phyloP scores from a whole-genome alignment of 441 rosid species.

The Breynia disticha region DNA sequence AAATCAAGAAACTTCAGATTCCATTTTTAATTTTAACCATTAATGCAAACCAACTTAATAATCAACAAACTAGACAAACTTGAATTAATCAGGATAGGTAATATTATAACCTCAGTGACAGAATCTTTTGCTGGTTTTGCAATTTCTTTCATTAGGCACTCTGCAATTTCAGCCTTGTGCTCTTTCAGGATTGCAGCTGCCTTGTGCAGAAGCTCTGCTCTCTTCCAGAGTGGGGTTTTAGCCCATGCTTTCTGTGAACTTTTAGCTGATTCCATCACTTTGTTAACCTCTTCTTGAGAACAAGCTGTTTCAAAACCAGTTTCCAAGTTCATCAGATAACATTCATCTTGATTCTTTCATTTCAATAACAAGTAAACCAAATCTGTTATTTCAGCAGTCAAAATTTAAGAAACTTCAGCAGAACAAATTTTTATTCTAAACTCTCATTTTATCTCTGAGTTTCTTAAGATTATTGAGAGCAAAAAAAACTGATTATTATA shows the following conservation, averaged over 20 bases:
- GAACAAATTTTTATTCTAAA: background rate
- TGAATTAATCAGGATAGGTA: background rate
- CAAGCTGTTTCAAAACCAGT: constrained; percentile 43
- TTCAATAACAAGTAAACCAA: too few relatives aligned
- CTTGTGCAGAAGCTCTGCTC: constrained; percentile 93
- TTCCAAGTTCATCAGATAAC: background rate
- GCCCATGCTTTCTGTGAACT: constrained; percentile 82
- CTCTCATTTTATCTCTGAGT: too few relatives aligned
- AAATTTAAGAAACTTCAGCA: background rate
- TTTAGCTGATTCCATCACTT: constrained; percentile 72
- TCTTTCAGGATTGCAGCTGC: constrained; percentile 84
- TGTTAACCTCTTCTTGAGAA: constrained; percentile 92
- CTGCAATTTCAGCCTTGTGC: constrained; percentile 75
- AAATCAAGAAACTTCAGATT: background rate
- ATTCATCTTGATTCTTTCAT: background rate
- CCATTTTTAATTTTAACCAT: background rate
- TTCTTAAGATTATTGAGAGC: too few relatives aligned
- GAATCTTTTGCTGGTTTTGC: constrained; percentile 98
- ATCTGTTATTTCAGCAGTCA: too few relatives aligned
- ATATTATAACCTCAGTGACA: constrained; percentile 57
- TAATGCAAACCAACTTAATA: background rate
- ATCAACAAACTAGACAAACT: background rate
- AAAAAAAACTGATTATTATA: too few relatives aligned
- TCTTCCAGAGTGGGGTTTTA: constrained; percentile 89
- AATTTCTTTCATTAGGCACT: constrained; percentile 87